Conservation (phyloP, 352 stramenopile species). For the Globisporangium heterothallicum region DNA sequence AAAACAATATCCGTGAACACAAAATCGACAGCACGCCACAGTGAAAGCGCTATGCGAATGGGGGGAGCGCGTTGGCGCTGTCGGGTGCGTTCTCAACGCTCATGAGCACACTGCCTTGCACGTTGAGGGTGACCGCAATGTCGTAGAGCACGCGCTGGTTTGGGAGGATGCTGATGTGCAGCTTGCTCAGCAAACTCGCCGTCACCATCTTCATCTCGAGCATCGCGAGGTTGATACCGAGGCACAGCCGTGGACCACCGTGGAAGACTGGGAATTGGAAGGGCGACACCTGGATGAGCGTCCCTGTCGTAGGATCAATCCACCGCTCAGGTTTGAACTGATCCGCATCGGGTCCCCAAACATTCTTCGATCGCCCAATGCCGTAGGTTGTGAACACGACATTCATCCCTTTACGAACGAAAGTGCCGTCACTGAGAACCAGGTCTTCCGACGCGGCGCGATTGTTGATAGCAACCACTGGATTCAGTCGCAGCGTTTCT, state of each 20-base stretch:
- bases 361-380: background rate
- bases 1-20: too few species aligned
- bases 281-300: background rate
- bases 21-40: too few species aligned
- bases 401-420: background rate
- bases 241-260: slow-evolving; percentile 1
- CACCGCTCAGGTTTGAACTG: background rate
- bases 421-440: slow-evolving; percentile 2
- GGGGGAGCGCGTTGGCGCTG: too few species aligned
- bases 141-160: background rate
- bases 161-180: background rate
- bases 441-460: background rate
- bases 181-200: background rate
- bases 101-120: too few species aligned
- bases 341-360: background rate
- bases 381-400: background rate
- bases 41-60: too few species aligned
- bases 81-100: too few species aligned
- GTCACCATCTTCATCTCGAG: background rate
- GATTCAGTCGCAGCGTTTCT: slow-evolving; percentile 3
- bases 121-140: background rate
- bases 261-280: slow-evolving; percentile 4
- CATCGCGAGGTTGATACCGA: slow-evolving; percentile 8
- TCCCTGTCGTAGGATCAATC: background rate
- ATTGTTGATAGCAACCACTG: background rate